These are phyloP conservation scores for Simplicillium sp. DNA, from an alignment of 2,329 filamentous ascomycete genomes.

Conservation along the genomic window DNA sequence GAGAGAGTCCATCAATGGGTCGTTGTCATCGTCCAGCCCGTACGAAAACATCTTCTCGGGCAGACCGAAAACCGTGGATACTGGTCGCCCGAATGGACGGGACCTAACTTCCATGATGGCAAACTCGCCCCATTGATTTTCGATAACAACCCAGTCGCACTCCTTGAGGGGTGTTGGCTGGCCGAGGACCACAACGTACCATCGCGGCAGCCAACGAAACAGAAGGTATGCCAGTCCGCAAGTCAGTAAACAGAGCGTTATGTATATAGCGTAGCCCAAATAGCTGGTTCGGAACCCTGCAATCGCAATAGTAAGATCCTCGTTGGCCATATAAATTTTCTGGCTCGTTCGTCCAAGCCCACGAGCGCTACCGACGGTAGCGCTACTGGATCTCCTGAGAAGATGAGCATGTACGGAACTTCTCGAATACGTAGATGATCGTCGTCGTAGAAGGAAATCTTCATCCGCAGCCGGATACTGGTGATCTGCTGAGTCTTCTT, in stretches of 20 bases:
- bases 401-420: slow-evolving; percentile 54
- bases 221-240: slow-evolving; percentile 74
- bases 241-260: slow-evolving; percentile 60
- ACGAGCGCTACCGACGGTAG: slow-evolving; percentile 57
- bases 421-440: slow-evolving; percentile 51
- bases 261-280: slow-evolving; percentile 60
- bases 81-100: slow-evolving; percentile 41
- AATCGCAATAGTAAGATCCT: slow-evolving; percentile 89
- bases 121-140: slow-evolving; percentile 97
- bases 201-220: slow-evolving; percentile 81
- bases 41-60: slow-evolving; percentile 49
- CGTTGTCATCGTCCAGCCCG: slow-evolving; percentile 50
- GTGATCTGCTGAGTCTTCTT: slow-evolving; percentile 28
- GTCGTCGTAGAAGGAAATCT: slow-evolving; percentile 45
- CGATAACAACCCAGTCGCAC: slow-evolving; percentile 86
- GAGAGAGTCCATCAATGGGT: slow-evolving; percentile 67
- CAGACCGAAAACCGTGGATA: slow-evolving; percentile 58
- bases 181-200: slow-evolving; percentile 72
- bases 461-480: slow-evolving; percentile 29
- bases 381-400: slow-evolving; percentile 59
- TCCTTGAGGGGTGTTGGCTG: slow-evolving; percentile 57
- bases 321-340: slow-evolving; percentile 86
- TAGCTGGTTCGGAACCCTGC: slow-evolving; percentile 79
- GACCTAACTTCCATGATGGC: slow-evolving; percentile 59
- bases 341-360: slow-evolving; percentile 62